Conservation (phyloP, 345 rosid genomes). For the Murraya paniculata region DNA sequence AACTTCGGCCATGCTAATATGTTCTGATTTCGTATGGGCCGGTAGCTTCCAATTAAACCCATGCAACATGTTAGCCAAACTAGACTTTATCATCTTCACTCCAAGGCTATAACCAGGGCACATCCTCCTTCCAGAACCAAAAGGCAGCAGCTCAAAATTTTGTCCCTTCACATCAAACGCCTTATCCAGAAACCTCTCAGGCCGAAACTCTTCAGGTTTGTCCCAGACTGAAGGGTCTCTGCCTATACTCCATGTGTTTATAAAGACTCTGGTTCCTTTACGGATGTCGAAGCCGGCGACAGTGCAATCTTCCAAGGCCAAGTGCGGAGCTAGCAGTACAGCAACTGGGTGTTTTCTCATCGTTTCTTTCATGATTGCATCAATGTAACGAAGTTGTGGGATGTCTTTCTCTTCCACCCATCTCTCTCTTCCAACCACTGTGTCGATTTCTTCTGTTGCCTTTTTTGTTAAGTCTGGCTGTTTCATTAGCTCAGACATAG, state of each 20-base stretch:
- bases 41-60: constrained; percentile 32
- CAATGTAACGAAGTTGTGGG: constrained; percentile 22
- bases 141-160: constrained; percentile 32
- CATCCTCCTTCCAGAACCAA: constrained; percentile 38
- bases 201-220: constrained; percentile 20
- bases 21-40: constrained; percentile 5
- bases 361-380: constrained; percentile 29
- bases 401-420: constrained; percentile 29
- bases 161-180: constrained; percentile 22
- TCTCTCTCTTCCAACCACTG: constrained; percentile 23
- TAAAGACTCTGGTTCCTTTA: constrained; percentile 15
- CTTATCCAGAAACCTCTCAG: constrained; percentile 26
- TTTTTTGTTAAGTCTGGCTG: constrained; percentile 11
- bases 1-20: constrained; percentile 26
- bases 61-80: constrained; percentile 29
- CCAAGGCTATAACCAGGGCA: constrained; percentile 36
- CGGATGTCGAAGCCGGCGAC: constrained; percentile 21
- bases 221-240: constrained; percentile 28
- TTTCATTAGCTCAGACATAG: constrained; percentile 29
- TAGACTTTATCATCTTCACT: constrained; percentile 18
- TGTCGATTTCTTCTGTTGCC: constrained; percentile 28
- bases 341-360: constrained; percentile 29
- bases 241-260: constrained; percentile 32
- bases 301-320: constrained; percentile 16
- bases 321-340: constrained; percentile 9